Conservation (phyloP, 2,329 filamentous ascomycete species). For the Orbilia javanica region DNA sequence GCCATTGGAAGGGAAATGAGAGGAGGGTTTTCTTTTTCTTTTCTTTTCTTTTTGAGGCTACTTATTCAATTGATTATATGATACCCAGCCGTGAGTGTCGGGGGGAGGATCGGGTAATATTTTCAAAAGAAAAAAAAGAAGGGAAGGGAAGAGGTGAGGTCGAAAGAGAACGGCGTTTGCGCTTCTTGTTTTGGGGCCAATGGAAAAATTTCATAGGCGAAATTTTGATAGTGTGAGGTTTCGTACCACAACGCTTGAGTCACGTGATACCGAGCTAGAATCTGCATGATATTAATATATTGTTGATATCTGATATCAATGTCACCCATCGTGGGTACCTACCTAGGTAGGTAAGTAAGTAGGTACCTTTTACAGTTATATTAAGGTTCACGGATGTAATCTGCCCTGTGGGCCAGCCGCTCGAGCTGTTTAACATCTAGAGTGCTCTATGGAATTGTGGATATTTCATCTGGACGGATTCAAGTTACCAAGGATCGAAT, state of each 20-base stretch:
- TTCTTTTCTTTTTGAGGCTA: neutral
- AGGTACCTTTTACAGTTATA: too few relatives aligned
- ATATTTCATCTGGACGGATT: too few relatives aligned
- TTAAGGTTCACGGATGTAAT: too few relatives aligned
- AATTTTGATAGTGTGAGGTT: constrained; percentile 39
- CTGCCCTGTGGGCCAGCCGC: too few relatives aligned
- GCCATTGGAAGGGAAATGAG: constrained; percentile 60
- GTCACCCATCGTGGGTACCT: too few relatives aligned
- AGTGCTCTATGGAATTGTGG: too few relatives aligned
- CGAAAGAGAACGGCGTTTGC: constrained; percentile 42
- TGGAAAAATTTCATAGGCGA: constrained; percentile 50
- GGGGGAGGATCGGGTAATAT: neutral
- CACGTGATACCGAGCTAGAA: constrained; percentile 36
- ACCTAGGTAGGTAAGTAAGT: too few relatives aligned
- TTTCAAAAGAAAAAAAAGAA: neutral
- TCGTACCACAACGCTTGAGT: constrained; percentile 36
- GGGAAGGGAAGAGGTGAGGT: neutral
- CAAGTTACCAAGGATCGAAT: too few relatives aligned
- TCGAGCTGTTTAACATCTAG: too few relatives aligned
- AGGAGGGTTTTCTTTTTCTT: constrained; percentile 3
- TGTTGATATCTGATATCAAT: too few relatives aligned
- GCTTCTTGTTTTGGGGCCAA: constrained; percentile 10
- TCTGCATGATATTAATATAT: too few relatives aligned
- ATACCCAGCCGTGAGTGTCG: constrained; percentile 1
- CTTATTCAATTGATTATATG: neutral